Evolutionary conservation across 345 rosid genomes (phyloP).

Genomic region (Trapa incisa): DNA sequence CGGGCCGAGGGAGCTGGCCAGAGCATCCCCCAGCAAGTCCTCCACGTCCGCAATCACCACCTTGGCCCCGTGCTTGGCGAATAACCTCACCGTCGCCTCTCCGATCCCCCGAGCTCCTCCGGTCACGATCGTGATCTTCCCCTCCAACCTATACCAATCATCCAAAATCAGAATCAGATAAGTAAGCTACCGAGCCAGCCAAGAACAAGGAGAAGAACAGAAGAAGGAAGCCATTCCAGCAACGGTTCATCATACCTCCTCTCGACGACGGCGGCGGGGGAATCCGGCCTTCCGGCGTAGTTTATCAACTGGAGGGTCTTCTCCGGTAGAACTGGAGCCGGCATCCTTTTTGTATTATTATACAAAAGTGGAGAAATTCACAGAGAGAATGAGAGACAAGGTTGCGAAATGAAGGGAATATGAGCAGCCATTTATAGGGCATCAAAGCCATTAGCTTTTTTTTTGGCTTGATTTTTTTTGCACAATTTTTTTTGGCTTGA

Average conservation of each 20-base stretch:
- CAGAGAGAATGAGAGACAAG: slow-evolving; percentile 2
- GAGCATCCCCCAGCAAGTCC: slow-evolving; percentile 5
- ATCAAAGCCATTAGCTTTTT: too few relatives aligned
- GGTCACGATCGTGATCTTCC: slow-evolving; percentile 29
- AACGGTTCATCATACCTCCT: slow-evolving; percentile 30
- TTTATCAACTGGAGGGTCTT: slow-evolving; percentile 32
- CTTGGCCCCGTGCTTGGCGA: slow-evolving; percentile 27
- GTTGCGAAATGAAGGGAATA: slow-evolving; percentile 4
- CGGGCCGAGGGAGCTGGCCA: slow-evolving; percentile 6
- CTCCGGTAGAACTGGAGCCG: slow-evolving; percentile 50
- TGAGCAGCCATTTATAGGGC: slow-evolving; percentile 2
- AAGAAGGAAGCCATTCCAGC: too few relatives aligned
- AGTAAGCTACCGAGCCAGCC: too few relatives aligned
- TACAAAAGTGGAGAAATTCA: neutral
- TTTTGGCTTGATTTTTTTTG: too few relatives aligned
- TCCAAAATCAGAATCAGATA: neutral
- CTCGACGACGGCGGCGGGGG: slow-evolving; percentile 14
- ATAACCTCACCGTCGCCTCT: slow-evolving; percentile 24
- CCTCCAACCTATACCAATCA: slow-evolving; percentile 22
- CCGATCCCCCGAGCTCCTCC: slow-evolving; percentile 36
- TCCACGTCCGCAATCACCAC: slow-evolving; percentile 11
- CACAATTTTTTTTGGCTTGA: neutral
- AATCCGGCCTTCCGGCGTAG: slow-evolving; percentile 24
- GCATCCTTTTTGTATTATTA: neutral
- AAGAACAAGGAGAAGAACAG: too few relatives aligned